Percentiles rank a stretch among this genome's conserved stretches.
Conservation (phyloP, 352 stramenopile species). For the Phytophthora uliginosa region DNA sequence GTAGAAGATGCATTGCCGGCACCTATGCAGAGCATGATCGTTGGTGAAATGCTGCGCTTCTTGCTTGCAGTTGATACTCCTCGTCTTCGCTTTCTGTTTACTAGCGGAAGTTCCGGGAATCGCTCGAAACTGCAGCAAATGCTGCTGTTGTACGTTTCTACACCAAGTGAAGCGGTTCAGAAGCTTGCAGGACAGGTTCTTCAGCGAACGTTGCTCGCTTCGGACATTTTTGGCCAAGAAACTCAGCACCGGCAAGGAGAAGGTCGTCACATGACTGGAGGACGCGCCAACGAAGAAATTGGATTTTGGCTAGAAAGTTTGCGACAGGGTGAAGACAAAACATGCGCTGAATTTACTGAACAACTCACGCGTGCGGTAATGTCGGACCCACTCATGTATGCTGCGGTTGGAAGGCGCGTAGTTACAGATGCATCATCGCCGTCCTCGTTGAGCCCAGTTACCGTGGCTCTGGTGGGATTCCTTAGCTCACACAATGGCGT, state of each 20-base stretch:
- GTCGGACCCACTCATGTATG: constrained; percentile 59
- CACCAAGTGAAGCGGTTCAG: constrained; percentile 46
- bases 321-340: constrained; percentile 34
- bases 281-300: constrained; percentile 62
- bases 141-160: constrained; percentile 62
- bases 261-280: not conserved
- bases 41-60: constrained; percentile 80
- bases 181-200: constrained; percentile 59
- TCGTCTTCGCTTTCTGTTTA: constrained; percentile 67
- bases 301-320: constrained; percentile 76
- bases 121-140: constrained; percentile 77
- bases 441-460: constrained; percentile 55
- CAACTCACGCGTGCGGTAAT: constrained; percentile 52
- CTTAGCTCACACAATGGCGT: constrained; percentile 30
- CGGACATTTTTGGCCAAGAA: constrained; percentile 64
- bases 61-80: constrained; percentile 66
- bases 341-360: constrained; percentile 60
- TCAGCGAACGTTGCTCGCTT: constrained; percentile 61
- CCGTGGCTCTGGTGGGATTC: constrained; percentile 61
- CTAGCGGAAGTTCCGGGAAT: constrained; percentile 19
- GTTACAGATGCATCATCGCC: constrained; percentile 12
- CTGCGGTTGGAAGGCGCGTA: constrained; percentile 38
- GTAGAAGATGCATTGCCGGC: constrained; percentile 9
- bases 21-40: constrained; percentile 61
- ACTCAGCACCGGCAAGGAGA: constrained; percentile 5